Evolutionary conservation across 2,329 filamentous ascomycete species (phyloP).

Genomic region (Paracorniculantispora psalliotae): DNA sequence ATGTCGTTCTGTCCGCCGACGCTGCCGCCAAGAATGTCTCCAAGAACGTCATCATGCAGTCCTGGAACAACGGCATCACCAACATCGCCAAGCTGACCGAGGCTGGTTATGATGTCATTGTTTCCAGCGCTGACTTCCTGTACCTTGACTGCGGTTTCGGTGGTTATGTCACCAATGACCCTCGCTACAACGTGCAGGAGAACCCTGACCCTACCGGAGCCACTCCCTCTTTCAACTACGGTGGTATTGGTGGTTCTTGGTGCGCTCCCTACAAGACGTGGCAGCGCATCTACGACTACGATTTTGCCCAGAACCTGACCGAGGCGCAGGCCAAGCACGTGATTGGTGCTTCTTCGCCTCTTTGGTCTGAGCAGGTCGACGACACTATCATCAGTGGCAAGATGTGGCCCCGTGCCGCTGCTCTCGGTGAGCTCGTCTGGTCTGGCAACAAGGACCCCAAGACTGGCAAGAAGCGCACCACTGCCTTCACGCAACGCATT

Average conservation of each 20-base stretch:
- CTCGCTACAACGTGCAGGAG: conserved; percentile 47
- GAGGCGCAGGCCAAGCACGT: conserved; percentile 41
- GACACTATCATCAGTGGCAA: conserved; percentile 44
- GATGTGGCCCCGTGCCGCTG: conserved; percentile 53
- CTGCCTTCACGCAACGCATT: conserved; percentile 4
- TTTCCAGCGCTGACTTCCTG: conserved; percentile 51
- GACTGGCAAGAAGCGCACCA: conserved; percentile 17
- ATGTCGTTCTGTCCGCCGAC: conserved; percentile 38
- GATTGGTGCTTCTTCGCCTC: conserved; percentile 45
- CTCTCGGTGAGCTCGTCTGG: conserved; percentile 51
- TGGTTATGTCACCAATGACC: conserved; percentile 50
- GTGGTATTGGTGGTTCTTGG: conserved; percentile 50
- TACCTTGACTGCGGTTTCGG: conserved; percentile 54
- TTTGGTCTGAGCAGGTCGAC: conserved; percentile 53
- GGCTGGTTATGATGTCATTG: conserved; percentile 48
- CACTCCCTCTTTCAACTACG: conserved; percentile 48
- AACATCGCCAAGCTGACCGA: conserved; percentile 48
- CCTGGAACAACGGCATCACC: conserved; percentile 48
- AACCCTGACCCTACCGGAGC: conserved; percentile 40
- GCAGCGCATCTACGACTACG: conserved; percentile 56
- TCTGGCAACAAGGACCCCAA: conserved; percentile 45
- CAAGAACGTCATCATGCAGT: conserved; percentile 48
- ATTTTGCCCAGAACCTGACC: conserved; percentile 47
- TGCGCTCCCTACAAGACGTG: conserved; percentile 55
- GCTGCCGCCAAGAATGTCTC: conserved; percentile 42